A percentile compares a stretch with the other conserved stretches of the same genome.
Evolutionary conservation across 169 alveolate species (phyloP).

Genomic region (Plasmodium sp.): DNA sequence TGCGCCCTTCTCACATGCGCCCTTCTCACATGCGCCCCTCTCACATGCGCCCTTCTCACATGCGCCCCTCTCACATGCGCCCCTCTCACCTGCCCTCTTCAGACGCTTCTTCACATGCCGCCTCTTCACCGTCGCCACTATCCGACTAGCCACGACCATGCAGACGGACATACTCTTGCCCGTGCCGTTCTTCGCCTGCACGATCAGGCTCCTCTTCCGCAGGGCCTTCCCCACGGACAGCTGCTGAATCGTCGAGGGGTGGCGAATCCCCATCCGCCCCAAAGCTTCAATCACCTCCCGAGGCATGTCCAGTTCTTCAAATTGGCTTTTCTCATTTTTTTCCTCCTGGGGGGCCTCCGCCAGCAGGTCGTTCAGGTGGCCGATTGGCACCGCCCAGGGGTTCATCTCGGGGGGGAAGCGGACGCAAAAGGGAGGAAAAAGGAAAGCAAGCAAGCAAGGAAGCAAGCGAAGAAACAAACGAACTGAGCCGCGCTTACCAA

Average conservation of each 20-base stretch:
- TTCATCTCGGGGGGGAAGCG: background rate
- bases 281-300: background rate
- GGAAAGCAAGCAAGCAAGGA: background rate
- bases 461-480: no score
- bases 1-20: no score
- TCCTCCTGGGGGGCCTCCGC: background rate
- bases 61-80: no score
- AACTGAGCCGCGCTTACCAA: background rate
- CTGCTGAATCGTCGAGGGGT: slow-evolving; percentile 34
- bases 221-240: slow-evolving; percentile 11
- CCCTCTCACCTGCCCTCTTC: background rate
- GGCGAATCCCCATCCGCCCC: background rate
- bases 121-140: background rate
- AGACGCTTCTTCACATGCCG: background rate
- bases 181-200: slow-evolving; percentile 65
- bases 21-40: no score
- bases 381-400: background rate
- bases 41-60: no score
- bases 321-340: background rate
- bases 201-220: slow-evolving; percentile 1
- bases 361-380: slow-evolving; percentile 3
- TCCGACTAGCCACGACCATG: background rate
- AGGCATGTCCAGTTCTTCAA: slow-evolving; percentile 13
- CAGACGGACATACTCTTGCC: slow-evolving; percentile 61
- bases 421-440: background rate